Evolutionary conservation across 2,329 filamentous ascomycete genomes (phyloP).

Genomic region (Hirsutella rhossiliensis): DNA sequence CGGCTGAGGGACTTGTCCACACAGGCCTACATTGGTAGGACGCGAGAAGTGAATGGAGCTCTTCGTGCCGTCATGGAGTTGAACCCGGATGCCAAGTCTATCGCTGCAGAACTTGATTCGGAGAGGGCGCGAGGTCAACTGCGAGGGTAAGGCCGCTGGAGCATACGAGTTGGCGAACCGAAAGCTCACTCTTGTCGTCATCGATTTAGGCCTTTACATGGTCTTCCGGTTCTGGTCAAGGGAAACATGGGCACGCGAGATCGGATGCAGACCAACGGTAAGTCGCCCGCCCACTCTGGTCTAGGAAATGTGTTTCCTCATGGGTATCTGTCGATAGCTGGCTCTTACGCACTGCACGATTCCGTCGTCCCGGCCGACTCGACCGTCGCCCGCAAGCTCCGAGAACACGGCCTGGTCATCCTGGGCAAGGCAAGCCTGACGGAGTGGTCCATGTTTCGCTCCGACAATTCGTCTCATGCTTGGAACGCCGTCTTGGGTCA

Average conservation of each 20-base stretch:
- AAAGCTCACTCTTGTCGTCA: background rate
- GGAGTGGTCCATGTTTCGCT: constrained; percentile 54
- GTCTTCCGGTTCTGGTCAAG: background rate
- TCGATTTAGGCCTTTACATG: background rate
- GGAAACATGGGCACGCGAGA: background rate
- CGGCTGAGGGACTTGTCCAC: background rate
- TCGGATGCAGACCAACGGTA: background rate
- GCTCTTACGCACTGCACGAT: background rate
- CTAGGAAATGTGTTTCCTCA: background rate
- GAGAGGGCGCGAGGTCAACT: background rate
- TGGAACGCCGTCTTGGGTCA: constrained; percentile 56
- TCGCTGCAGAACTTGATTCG: background rate
- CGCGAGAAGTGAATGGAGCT: background rate
- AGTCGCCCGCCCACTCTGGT: no score
- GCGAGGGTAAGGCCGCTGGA: background rate
- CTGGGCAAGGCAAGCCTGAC: constrained; percentile 54
- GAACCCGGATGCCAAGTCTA: background rate
- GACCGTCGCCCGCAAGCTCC: constrained; percentile 30
- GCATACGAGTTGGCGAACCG: no score
- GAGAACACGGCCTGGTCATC: constrained; percentile 48
- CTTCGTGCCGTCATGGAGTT: background rate
- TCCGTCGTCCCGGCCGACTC: background rate
- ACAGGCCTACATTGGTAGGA: background rate
- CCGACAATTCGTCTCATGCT: constrained; percentile 43
- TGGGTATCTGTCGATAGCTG: background rate